These are phyloP conservation scores for Murraya paniculata DNA, from an alignment of 345 rosid species.

Conservation along the genomic window DNA sequence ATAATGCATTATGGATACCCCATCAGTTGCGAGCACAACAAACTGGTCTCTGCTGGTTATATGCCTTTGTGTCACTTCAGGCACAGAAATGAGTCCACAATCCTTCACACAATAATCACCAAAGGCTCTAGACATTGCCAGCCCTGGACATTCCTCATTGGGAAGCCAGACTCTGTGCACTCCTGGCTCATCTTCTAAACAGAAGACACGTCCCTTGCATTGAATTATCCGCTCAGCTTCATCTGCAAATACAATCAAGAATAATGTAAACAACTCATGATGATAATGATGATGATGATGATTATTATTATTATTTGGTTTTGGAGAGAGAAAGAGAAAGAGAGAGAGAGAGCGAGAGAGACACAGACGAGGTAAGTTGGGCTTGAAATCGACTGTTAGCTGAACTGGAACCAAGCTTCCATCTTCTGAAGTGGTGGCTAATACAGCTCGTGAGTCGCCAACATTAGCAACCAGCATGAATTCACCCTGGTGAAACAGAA, in stretches of 20 bases:
- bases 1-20: slow-evolving; percentile 42
- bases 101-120: slow-evolving; percentile 89
- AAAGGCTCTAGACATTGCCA: slow-evolving; percentile 96
- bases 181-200: slow-evolving; percentile 80
- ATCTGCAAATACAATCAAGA: slow-evolving; percentile 42
- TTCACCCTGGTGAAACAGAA: slow-evolving; percentile 56
- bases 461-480: slow-evolving; percentile 64
- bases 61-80: slow-evolving; percentile 83
- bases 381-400: slow-evolving; percentile 88
- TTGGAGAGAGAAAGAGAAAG: background rate
- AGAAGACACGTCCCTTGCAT: slow-evolving; percentile 75
- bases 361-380: slow-evolving; percentile 77
- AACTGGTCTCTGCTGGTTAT: slow-evolving; percentile 68
- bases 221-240: slow-evolving; percentile 73
- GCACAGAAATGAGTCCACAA: slow-evolving; percentile 78
- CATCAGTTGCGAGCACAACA: slow-evolving; percentile 83
- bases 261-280: background rate
- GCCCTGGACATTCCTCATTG: slow-evolving; percentile 68
- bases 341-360: background rate
- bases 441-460: slow-evolving; percentile 92
- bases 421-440: slow-evolving; percentile 74
- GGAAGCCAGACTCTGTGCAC: slow-evolving; percentile 95
- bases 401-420: slow-evolving; percentile 71
- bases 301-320: background rate
- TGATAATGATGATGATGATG: too few species aligned